Conservation (phyloP, 305 asterid genomes). For the Fraxinus floribunda region DNA sequence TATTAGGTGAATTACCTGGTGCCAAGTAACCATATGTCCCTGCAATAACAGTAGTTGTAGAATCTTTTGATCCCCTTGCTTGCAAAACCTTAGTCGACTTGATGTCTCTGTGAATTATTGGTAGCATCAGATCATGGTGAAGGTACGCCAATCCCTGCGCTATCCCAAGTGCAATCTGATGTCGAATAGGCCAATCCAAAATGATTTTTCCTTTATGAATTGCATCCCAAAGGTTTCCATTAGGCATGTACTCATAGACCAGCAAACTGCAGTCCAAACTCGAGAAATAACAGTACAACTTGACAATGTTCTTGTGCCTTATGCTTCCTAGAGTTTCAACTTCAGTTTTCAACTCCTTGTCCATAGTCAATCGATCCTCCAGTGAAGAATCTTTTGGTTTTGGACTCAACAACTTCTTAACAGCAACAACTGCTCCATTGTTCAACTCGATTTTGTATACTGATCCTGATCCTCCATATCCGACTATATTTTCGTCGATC, state of each 20-base stretch:
- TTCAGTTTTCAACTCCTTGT: constrained; percentile 73
- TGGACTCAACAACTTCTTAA: constrained; percentile 78
- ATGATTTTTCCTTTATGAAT: constrained; percentile 54
- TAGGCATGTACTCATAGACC: constrained; percentile 58
- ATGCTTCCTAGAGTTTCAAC: constrained; percentile 85
- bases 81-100: constrained; percentile 86
- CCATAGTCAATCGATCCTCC: constrained; percentile 41
- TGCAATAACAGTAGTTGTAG: constrained; percentile 61
- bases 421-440: constrained; percentile 60
- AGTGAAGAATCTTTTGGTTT: constrained; percentile 41
- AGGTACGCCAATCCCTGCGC: constrained; percentile 90
- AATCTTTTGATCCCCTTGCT: constrained; percentile 67
- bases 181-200: constrained; percentile 79
- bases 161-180: constrained; percentile 68
- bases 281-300: constrained; percentile 72
- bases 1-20: constrained; percentile 56
- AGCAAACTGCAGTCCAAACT: constrained; percentile 61
- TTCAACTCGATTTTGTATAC: constrained; percentile 70
- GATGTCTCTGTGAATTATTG: constrained; percentile 80
- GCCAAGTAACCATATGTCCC: constrained; percentile 96
- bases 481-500: constrained; percentile 84
- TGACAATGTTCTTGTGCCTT: constrained; percentile 91
- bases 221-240: constrained; percentile 91
- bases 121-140: constrained; percentile 75
- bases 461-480: constrained; percentile 88